These are phyloP conservation scores for Byssoonygena ceratinophila DNA, from an alignment of 2,329 filamentous ascomycete species.

Conservation along the genomic window DNA sequence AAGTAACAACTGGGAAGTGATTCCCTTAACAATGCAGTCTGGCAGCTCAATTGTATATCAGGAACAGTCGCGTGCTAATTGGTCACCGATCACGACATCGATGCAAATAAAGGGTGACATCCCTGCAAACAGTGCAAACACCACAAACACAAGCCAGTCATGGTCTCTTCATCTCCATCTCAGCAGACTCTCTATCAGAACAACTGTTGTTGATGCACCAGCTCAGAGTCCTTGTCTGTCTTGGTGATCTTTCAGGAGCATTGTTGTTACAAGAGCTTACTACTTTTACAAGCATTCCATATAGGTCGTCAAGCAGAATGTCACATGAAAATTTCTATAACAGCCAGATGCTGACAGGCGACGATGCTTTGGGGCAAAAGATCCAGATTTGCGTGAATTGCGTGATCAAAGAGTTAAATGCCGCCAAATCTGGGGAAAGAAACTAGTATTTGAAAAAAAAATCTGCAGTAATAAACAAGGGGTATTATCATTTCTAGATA, in stretches of 20 bases:
- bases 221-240: too few relatives aligned
- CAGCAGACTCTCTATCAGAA: too few relatives aligned
- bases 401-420: constrained; percentile 4
- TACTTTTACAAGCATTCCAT: background rate
- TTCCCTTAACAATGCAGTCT: background rate
- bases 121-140: constrained; percentile 15
- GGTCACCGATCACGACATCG: constrained; percentile 39
- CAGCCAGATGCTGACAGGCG: too few relatives aligned
- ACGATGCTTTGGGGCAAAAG: background rate
- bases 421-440: background rate
- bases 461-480: background rate
- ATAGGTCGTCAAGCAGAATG: too few relatives aligned
- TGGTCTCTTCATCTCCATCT: too few relatives aligned
- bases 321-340: too few relatives aligned
- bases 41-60: background rate
- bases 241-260: too few relatives aligned
- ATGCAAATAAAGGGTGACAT: constrained; percentile 12
- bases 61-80: constrained; percentile 26
- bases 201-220: too few relatives aligned
- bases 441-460: background rate
- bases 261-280: too few relatives aligned
- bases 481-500: background rate
- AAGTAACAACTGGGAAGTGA: background rate
- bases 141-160: constrained; percentile 1
- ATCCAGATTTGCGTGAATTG: background rate